Evolutionary conservation across 2,329 filamentous ascomycete species (phyloP), one percentile per base, ranked within the genome.

Genomic region (Pezicula neosporulosa): DNA sequence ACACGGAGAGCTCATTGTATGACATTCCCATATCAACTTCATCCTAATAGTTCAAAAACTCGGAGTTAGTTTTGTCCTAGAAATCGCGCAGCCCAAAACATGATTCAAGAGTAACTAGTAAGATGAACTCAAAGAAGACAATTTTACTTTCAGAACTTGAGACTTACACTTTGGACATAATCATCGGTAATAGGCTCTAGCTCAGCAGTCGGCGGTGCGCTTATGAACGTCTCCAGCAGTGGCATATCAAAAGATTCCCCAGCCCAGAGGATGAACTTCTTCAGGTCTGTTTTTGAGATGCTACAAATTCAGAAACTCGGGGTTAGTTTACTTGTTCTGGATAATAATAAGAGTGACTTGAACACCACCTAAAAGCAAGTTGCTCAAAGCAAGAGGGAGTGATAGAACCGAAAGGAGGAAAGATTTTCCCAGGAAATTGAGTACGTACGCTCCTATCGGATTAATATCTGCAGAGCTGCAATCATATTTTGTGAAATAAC

Each of bases 401-500:
- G n/a, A n/a, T n/a, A n/a, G n/a, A n/a, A n/a, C n/a, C n/a, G n/a
- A n/a, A n/a, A n/a, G n/a, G n/a, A n/a, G n/a, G n/a, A n/a, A n/a
- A n/a, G n/a, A n/a, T n/a, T n/a, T n/a, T n/a, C n/a, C n/a, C n/a
- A n/a, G n/a, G n/a, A n/a, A n/a, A n/a, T n/a, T n/a, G n/a, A n/a
- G n/a, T n/a, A n/a, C n/a, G n/a, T n/a, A n/a, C n/a, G n/a, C 76
- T 15, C 81, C 83, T 47, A 87, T 85, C 3, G 84, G 84, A 59
- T 86, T 83, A 63, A 85, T 74, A 56, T 63, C 61, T 53, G 57
- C 59, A 9, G 53, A 57, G 7, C 49, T 58, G 45, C 77, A 81
- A 63, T 89, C 86, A 62, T 89, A 89, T 68, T 89, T 89, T n/a
- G 86, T 89, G 19, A 87, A 71, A 65, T 89, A 28, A 28, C 27